phyloP scores from a whole-genome alignment of 805 yeast species.

The Saturnispora quitensis region DNA sequence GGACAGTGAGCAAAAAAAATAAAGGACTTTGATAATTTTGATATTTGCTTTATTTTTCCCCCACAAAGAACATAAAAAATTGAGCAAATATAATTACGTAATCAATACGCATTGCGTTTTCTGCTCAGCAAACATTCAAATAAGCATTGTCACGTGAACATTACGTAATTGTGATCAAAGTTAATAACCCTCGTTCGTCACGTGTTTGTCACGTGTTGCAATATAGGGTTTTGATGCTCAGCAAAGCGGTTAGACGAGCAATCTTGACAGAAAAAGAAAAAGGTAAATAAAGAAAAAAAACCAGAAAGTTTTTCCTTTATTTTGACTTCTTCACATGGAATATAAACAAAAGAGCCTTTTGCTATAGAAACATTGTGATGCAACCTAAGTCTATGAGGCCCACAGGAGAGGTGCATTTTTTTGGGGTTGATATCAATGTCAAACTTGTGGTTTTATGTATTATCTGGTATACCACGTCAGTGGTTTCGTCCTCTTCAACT shows the following conservation, averaged over 20 bases:
- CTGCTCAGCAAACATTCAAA: no score
- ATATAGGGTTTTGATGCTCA: neutral
- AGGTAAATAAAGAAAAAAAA: no score
- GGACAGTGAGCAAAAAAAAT: neutral
- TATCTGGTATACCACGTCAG: conserved; percentile 74
- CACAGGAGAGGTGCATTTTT: conserved; percentile 1
- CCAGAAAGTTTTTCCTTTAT: neutral
- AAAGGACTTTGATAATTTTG: neutral
- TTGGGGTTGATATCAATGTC: conserved; percentile 16
- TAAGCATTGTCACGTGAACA: neutral
- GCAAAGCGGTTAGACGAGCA: neutral
- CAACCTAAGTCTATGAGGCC: neutral
- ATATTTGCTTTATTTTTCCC: neutral
- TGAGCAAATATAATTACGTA: neutral
- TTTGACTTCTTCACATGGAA: neutral
- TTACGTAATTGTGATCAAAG: no score
- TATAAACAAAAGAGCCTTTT: neutral
- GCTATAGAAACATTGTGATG: neutral
- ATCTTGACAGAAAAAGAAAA: no score
- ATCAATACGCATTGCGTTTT: neutral
- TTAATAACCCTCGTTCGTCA: no score
- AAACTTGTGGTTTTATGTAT: conserved; percentile 42
- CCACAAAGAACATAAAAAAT: no score
- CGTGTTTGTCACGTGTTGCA: no score
- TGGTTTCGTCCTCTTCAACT: conserved; percentile 72